phyloP scores from a whole-genome alignment of 208 protist species.

The Wallacemonas sp. region DNA sequence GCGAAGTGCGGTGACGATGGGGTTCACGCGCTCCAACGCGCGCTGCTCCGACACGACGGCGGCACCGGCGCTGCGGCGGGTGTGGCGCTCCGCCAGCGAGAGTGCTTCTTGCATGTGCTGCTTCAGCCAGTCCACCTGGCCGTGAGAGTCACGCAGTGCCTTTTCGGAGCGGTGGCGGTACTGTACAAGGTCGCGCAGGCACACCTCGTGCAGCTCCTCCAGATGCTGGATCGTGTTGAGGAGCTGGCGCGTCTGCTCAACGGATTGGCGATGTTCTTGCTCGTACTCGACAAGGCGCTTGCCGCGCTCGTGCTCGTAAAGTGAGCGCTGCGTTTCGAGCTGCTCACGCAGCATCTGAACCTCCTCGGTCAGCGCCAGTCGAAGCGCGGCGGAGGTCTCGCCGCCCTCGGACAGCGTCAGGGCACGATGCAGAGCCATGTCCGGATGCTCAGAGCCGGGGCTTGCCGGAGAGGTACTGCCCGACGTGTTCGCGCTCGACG shows the following conservation, averaged over 20 bases:
- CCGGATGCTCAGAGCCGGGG: no score
- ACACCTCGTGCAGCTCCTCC: constrained; percentile 52
- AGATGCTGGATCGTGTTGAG: constrained; percentile 46
- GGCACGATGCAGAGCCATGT: constrained; percentile 15
- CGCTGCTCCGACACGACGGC: constrained; percentile 29
- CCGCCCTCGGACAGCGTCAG: constrained; percentile 4
- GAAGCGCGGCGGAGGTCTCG: constrained; percentile 23
- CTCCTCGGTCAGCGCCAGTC: constrained; percentile 54
- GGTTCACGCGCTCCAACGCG: constrained; percentile 3
- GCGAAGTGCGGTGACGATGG: constrained; percentile 13
- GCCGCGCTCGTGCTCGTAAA: constrained; percentile 67
- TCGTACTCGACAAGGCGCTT: constrained; percentile 34
- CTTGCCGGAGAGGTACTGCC: no score
- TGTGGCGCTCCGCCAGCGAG: constrained; percentile 31
- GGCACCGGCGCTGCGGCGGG: constrained; percentile 39
- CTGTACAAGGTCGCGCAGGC: constrained; percentile 54
- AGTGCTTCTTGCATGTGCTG: constrained; percentile 35
- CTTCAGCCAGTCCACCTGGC: constrained; percentile 49
- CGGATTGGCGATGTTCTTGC: constrained; percentile 28
- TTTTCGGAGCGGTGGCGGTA: constrained; percentile 54
- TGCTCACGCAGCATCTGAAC: constrained; percentile 57
- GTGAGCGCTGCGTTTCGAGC: constrained; percentile 58
- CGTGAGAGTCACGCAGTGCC: constrained; percentile 39
- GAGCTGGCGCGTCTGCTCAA: constrained; percentile 31
- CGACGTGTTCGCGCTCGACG: no score